phyloP scores from a whole-genome alignment of 352 stramenopile species.

The Thraustochytrium sp. region DNA sequence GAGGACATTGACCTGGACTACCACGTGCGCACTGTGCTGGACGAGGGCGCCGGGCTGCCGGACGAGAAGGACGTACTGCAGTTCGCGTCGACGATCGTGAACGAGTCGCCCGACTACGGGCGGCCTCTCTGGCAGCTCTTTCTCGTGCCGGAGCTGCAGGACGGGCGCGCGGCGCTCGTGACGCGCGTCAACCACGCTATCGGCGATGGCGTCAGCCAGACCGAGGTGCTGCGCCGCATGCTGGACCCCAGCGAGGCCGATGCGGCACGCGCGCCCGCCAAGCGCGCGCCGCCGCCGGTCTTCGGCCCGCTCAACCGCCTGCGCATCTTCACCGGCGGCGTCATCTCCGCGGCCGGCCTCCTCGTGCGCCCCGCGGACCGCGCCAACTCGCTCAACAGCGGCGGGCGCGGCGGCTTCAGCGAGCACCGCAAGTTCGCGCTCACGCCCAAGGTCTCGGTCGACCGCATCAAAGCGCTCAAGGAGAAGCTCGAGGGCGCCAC shows the following conservation, averaged over 20 bases:
- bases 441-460: not conserved
- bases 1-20: constrained; percentile 2
- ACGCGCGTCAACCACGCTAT: constrained; percentile 17
- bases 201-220: constrained; percentile 21
- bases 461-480: constrained; percentile 13
- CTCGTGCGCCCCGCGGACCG: not conserved
- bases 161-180: not conserved
- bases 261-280: not conserved
- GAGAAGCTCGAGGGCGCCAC: constrained; percentile 20
- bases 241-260: not conserved
- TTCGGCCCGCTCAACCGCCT: constrained; percentile 10
- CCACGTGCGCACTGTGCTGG: not conserved
- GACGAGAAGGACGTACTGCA: not conserved
- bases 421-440: not conserved
- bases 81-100: not conserved
- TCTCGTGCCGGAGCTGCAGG: not conserved
- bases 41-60: not conserved
- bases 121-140: constrained; percentile 2
- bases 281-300: not conserved
- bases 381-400: not conserved
- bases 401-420: not conserved
- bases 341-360: not conserved
- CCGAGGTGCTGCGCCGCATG: constrained; percentile 8
- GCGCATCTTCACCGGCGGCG: not conserved
- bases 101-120: not conserved